A percentile compares a stretch with the other conserved stretches of the same genome.
Evolutionary conservation across 176 grass and related monocot genomes (phyloP).

Genomic region (Musa itinerans): DNA sequence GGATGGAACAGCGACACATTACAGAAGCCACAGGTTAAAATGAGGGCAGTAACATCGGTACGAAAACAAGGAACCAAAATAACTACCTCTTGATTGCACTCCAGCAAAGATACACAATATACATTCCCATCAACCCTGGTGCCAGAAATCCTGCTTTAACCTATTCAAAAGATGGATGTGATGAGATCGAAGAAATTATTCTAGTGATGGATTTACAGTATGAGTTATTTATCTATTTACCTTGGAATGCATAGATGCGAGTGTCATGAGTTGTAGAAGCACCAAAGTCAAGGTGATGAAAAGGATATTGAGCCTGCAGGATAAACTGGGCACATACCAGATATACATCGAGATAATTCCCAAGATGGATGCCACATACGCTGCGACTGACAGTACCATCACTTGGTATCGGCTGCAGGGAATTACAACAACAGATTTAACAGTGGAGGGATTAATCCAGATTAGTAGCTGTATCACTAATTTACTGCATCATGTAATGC

Average conservation of each 20-base stretch:
- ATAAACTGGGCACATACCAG: slow-evolving; percentile 59
- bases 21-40: slow-evolving; percentile 45
- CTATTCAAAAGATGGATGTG: slow-evolving; percentile 20
- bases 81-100: slow-evolving; percentile 70
- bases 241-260: slow-evolving; percentile 63
- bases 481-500: not conserved
- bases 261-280: slow-evolving; percentile 61
- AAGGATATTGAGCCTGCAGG: slow-evolving; percentile 74
- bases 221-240: slow-evolving; percentile 13
- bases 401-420: slow-evolving; percentile 61
- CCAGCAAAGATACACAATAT: slow-evolving; percentile 92
- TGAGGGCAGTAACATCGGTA: not conserved
- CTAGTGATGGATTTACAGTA: too few relatives aligned
- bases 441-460: not conserved
- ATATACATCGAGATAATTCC: slow-evolving; percentile 75
- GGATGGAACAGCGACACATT: not conserved
- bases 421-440: slow-evolving; percentile 6
- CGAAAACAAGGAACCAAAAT: not conserved
- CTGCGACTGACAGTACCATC: slow-evolving; percentile 35
- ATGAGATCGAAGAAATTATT: too few relatives aligned
- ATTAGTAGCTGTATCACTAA: not conserved
- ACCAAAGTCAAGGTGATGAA: slow-evolving; percentile 78
- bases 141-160: slow-evolving; percentile 76
- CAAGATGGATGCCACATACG: slow-evolving; percentile 50
- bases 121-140: slow-evolving; percentile 82